A percentile compares a stretch with the other conserved stretches of the same genome.
These are phyloP conservation scores for Glonium stellatum DNA, from an alignment of 495 filamentous ascomycete species.

Conservation along the genomic window DNA sequence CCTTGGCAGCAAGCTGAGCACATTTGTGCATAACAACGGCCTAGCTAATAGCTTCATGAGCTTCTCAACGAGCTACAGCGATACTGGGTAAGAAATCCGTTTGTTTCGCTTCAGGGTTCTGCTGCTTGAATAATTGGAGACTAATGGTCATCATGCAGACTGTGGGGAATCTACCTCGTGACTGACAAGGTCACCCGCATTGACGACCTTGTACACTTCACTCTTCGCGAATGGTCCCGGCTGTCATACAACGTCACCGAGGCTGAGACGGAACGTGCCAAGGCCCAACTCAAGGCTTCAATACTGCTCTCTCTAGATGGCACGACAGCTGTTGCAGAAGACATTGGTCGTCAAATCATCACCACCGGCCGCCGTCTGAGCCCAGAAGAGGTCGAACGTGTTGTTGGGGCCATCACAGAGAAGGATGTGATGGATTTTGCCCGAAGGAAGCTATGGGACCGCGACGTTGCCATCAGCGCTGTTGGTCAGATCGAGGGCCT, in stretches of 20 bases:
- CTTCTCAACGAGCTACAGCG: slow-evolving; percentile 98
- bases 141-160: slow-evolving; percentile 43
- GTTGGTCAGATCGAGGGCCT: slow-evolving; percentile 86
- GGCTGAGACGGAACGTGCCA: slow-evolving; percentile 94
- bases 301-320: slow-evolving; percentile 95
- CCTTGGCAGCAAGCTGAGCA: slow-evolving; percentile 95
- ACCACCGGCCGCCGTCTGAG: slow-evolving; percentile 87
- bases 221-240: slow-evolving; percentile 95
- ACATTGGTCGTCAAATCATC: slow-evolving; percentile 97
- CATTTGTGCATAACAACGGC: slow-evolving; percentile 82
- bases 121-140: too few species aligned
- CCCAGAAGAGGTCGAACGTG: slow-evolving; percentile 88
- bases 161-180: slow-evolving; percentile 99
- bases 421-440: slow-evolving; percentile 98
- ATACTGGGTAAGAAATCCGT: slow-evolving; percentile 71
- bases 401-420: slow-evolving; percentile 79
- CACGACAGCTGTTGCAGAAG: slow-evolving; percentile 93
- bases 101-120: not conserved
- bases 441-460: slow-evolving; percentile 86
- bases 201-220: slow-evolving; percentile 96
- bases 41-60: slow-evolving; percentile 99
- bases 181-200: slow-evolving; percentile 78
- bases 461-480: slow-evolving; percentile 87
- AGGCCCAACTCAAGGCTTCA: slow-evolving; percentile 97
- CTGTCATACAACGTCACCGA: slow-evolving; percentile 78